phyloP scores from a whole-genome alignment of 176 grass and related monocot species.

The Aegilops longissima region DNA sequence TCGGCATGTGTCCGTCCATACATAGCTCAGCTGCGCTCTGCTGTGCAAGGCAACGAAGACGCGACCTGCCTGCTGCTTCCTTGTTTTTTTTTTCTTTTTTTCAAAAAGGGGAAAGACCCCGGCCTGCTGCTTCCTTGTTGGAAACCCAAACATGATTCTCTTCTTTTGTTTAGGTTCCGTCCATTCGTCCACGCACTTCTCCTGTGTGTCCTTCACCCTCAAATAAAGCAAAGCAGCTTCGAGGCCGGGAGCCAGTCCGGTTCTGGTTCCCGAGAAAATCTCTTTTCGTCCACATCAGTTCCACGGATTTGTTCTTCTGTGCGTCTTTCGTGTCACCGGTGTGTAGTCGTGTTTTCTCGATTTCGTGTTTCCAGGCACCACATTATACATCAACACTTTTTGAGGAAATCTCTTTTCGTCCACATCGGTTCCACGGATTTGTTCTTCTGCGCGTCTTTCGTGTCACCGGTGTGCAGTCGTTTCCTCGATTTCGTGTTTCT shows the following conservation, averaged over 20 bases:
- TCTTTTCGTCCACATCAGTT: neutral
- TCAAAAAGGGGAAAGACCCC: no score
- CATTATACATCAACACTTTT: no score
- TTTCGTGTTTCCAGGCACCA: no score
- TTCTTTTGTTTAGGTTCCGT: neutral
- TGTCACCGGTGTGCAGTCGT: neutral
- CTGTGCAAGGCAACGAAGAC: neutral
- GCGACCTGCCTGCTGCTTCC: neutral
- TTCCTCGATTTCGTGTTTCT: neutral
- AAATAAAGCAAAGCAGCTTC: slow-evolving; percentile 4
- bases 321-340: neutral
- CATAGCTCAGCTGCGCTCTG: neutral
- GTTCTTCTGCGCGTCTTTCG: neutral
- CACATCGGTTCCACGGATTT: neutral
- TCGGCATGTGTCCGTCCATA: neutral
- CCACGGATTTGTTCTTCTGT: neutral
- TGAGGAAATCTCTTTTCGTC: neutral
- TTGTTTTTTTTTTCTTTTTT: neutral
- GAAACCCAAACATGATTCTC: slow-evolving; percentile 6
- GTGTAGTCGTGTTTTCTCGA: neutral
- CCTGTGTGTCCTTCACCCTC: neutral
- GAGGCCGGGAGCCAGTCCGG: neutral
- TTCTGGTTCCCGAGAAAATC: neutral
- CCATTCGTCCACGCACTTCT: slow-evolving; percentile 12
- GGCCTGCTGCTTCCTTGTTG: neutral